Percentiles rank a stretch among this genome's conserved stretches.
These are phyloP conservation scores for Penicillium odoratum DNA, from an alignment of 495 filamentous ascomycete genomes.

Conservation along the genomic window DNA sequence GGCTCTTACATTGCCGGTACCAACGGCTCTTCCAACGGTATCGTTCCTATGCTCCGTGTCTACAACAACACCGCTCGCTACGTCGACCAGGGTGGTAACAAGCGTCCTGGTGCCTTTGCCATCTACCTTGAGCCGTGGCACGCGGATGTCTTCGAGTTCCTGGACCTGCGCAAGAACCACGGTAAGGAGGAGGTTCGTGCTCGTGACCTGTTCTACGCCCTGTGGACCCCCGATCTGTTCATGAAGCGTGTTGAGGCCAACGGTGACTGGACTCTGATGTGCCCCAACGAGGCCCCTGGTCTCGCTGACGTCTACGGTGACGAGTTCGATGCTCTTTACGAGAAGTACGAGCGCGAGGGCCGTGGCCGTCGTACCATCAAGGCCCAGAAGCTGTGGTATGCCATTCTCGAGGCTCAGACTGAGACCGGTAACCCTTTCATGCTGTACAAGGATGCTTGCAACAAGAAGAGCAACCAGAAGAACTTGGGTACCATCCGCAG, in stretches of 20 bases:
- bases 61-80: slow-evolving; percentile 99
- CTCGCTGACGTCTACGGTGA: slow-evolving; percentile 96
- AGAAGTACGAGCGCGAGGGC: slow-evolving; percentile 89
- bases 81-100: slow-evolving; percentile 98
- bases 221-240: slow-evolving; percentile 98
- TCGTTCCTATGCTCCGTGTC: slow-evolving; percentile 95
- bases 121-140: slow-evolving; percentile 99
- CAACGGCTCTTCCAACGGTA: slow-evolving; percentile 95
- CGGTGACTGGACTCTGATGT: slow-evolving; percentile 94
- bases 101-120: slow-evolving; percentile 96
- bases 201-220: slow-evolving; percentile 94
- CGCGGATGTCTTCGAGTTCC: slow-evolving; percentile 94
- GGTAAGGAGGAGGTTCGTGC: slow-evolving; percentile 97
- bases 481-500: slow-evolving; percentile 96
- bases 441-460: slow-evolving; percentile 98
- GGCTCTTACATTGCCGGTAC: slow-evolving; percentile 97
- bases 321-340: slow-evolving; percentile 93
- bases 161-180: slow-evolving; percentile 98
- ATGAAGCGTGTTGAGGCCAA: slow-evolving; percentile 99
- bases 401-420: slow-evolving; percentile 94
- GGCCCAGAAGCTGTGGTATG: slow-evolving; percentile 99
- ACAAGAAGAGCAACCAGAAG: slow-evolving; percentile 99
- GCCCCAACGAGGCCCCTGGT: slow-evolving; percentile 91
- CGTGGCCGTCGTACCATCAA: slow-evolving; percentile 87
- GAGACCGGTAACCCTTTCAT: slow-evolving; percentile 99